phyloP scores from a whole-genome alignment of 257 asterid species.

The Mentha longifolia region DNA sequence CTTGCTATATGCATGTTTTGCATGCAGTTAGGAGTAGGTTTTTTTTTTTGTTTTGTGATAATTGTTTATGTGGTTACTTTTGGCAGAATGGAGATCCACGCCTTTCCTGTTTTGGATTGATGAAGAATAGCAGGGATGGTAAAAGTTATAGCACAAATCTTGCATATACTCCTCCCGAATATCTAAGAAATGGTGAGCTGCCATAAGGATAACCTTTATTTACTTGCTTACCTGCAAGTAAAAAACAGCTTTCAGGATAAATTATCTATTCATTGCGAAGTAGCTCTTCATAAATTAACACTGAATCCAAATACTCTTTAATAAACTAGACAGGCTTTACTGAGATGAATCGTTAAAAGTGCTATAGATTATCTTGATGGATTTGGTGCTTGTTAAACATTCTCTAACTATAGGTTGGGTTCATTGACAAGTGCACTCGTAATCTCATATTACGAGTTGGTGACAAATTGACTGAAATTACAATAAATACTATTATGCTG shows the following conservation, averaged over 20 bases:
- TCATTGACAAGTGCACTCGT: background rate
- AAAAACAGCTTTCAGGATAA: slow-evolving; percentile 16
- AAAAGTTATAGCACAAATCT: slow-evolving; percentile 98
- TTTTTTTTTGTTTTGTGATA: slow-evolving; percentile 23
- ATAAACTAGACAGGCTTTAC: slow-evolving; percentile 1
- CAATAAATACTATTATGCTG: background rate
- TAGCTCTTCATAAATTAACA: slow-evolving; percentile 12
- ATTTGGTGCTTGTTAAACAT: slow-evolving; percentile 21
- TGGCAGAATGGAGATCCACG: slow-evolving; percentile 94
- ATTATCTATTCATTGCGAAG: background rate
- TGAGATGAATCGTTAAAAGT: background rate
- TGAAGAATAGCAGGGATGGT: slow-evolving; percentile 99
- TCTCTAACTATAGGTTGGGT: slow-evolving; percentile 6
- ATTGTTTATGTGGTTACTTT: slow-evolving; percentile 35
- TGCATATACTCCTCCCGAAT: slow-evolving; percentile 98
- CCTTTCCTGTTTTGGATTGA: slow-evolving; percentile 95
- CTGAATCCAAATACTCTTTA: slow-evolving; percentile 18
- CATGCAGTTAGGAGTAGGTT: slow-evolving; percentile 5
- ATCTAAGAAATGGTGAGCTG: slow-evolving; percentile 80
- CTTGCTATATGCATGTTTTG: slow-evolving; percentile 12
- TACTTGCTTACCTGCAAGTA: background rate
- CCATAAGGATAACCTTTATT: slow-evolving; percentile 12
- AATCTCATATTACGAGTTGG: background rate
- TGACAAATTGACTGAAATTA: slow-evolving; percentile 3
- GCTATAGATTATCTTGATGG: background rate